phyloP scores from a whole-genome alignment of 2,329 filamentous ascomycete genomes.

The Sarocladium brachiariae region DNA sequence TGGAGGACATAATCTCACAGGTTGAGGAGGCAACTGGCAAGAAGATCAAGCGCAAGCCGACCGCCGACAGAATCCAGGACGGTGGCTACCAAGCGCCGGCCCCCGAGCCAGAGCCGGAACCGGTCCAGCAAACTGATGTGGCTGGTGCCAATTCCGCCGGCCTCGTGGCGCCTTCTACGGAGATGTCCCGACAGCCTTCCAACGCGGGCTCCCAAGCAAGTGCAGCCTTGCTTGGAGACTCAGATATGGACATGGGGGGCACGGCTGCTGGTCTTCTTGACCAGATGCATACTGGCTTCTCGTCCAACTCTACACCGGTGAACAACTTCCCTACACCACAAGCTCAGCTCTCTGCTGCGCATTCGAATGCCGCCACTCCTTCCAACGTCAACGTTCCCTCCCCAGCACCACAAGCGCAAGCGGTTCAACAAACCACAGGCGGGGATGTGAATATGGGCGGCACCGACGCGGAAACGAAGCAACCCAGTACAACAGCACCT shows the following conservation, averaged over 20 bases:
- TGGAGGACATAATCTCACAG: conserved; percentile 68
- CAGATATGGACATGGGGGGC: conserved; percentile 58
- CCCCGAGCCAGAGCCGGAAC: conserved; percentile 33
- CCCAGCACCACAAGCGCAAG: conserved; percentile 26
- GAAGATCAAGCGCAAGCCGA: conserved; percentile 56
- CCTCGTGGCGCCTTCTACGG: conserved; percentile 16
- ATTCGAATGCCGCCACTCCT: conserved; percentile 53
- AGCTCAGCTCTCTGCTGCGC: conserved; percentile 46
- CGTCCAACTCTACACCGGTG: conserved; percentile 51
- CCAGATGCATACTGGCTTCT: conserved; percentile 59
- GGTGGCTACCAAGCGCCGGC: conserved; percentile 65
- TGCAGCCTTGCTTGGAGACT: conserved; percentile 49
- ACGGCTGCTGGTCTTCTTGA: conserved; percentile 60
- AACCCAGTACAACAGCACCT: conserved; percentile 36
- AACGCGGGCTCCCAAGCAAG: conserved; percentile 49
- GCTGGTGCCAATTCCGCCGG: background rate
- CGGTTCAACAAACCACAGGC: conserved; percentile 16
- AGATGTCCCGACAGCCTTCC: conserved; percentile 47
- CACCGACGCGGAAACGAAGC: conserved; percentile 31
- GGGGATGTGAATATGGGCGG: conserved; percentile 47
- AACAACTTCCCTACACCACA: conserved; percentile 57
- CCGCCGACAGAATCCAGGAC: conserved; percentile 66
- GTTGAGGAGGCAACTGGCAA: conserved; percentile 67
- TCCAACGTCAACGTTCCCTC: conserved; percentile 39
- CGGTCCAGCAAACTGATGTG: conserved; percentile 11